Percentiles rank a stretch among this genome's conserved stretches.
phyloP scores from a whole-genome alignment of 768 basidiomycete genomes.

The Auricularia auricula-judae region DNA sequence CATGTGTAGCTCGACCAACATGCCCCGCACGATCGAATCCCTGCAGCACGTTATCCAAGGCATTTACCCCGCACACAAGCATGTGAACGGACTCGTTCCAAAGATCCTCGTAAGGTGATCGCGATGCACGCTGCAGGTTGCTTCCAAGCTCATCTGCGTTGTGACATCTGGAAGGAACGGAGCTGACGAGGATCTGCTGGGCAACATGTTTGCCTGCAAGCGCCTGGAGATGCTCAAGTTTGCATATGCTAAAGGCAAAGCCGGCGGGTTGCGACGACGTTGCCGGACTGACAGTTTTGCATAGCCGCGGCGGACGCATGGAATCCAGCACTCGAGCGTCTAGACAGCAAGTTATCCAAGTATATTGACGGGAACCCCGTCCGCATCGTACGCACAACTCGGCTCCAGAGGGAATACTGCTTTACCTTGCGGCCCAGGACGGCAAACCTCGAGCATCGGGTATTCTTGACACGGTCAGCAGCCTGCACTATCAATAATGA shows the following conservation, averaged over 20 bases:
- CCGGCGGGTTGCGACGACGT: not conserved
- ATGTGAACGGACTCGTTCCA: conserved; percentile 33
- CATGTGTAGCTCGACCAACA: conserved; percentile 50
- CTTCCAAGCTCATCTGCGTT: not conserved
- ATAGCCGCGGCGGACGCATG: conserved; percentile 54
- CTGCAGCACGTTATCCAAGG: conserved; percentile 66
- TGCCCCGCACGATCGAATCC: conserved; percentile 67
- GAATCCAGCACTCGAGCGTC: conserved; percentile 46
- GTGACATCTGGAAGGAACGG: conserved; percentile 35
- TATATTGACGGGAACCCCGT: conserved; percentile 59
- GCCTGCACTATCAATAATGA: too few species aligned
- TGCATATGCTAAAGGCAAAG: conserved; percentile 49
- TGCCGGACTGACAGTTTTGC: not conserved
- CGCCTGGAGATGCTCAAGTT: conserved; percentile 50
- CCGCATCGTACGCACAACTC: conserved; percentile 29
- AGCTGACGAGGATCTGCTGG: conserved; percentile 59
- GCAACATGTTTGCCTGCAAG: conserved; percentile 59
- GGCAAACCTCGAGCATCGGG: conserved; percentile 67
- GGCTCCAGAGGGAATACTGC: not conserved
- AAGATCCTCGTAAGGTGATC: conserved; percentile 45
- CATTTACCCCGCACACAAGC: conserved; percentile 49
- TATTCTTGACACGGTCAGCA: conserved; percentile 54
- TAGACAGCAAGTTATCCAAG: conserved; percentile 59
- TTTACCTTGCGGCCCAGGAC: conserved; percentile 24
- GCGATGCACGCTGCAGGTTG: not conserved